A percentile compares a stretch with the other conserved stretches of the same genome.
These are phyloP conservation scores for Collybia nuda DNA, from an alignment of 768 basidiomycete genomes.

Conservation along the genomic window DNA sequence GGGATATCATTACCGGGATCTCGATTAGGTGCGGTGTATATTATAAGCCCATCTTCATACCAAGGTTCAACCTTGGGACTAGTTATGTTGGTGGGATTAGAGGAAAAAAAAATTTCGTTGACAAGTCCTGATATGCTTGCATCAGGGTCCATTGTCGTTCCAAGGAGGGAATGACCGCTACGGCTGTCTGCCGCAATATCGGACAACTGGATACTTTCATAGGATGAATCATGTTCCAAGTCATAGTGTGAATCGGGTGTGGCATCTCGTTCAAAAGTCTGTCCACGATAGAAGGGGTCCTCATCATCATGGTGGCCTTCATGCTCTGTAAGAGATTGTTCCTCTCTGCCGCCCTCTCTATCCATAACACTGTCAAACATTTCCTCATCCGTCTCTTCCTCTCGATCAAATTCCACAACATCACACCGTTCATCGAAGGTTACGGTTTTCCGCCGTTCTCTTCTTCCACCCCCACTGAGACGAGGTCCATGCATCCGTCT, in stretches of 20 bases:
- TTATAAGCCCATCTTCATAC: neutral
- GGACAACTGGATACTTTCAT: slow-evolving; percentile 44
- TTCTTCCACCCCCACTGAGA: slow-evolving; percentile 38
- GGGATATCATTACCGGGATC: slow-evolving; percentile 32
- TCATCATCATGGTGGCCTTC: slow-evolving; percentile 37
- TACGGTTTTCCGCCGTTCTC: slow-evolving; percentile 72
- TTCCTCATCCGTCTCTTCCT: slow-evolving; percentile 41
- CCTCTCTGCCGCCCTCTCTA: slow-evolving; percentile 23
- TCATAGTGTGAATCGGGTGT: no score
- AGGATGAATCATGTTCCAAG: slow-evolving; percentile 41
- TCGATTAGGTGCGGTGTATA: neutral
- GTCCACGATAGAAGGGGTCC: slow-evolving; percentile 38
- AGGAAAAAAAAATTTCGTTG: slow-evolving; percentile 60
- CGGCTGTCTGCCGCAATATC: slow-evolving; percentile 33
- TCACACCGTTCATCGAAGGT: slow-evolving; percentile 80
- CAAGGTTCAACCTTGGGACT: slow-evolving; percentile 7
- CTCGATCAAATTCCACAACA: slow-evolving; percentile 77
- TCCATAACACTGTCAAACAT: slow-evolving; percentile 23
- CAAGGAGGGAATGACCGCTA: slow-evolving; percentile 27
- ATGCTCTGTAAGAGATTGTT: slow-evolving; percentile 13
- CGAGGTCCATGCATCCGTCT: slow-evolving; percentile 79
- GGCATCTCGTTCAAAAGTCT: slow-evolving; percentile 11
- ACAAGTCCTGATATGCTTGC: slow-evolving; percentile 71
- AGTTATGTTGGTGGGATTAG: slow-evolving; percentile 21
- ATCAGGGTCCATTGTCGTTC: slow-evolving; percentile 42